Base-by-base conservation (phyloP, 2,329 filamentous ascomycete species). In the Venturia effusa region DNA sequence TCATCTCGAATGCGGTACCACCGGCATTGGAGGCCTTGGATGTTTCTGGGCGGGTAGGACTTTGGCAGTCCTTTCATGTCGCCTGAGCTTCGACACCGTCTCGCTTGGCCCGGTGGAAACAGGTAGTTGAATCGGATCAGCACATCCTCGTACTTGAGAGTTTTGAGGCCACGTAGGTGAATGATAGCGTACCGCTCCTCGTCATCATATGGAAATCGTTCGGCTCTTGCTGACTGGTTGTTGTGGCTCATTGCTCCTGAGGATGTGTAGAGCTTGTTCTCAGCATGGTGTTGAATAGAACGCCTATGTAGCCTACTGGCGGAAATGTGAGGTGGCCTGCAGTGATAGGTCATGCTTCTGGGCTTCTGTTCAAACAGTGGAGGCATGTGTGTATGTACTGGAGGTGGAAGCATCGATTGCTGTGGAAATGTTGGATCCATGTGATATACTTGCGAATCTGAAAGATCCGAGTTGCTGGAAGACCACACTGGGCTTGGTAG, bases 131-230 rank as follows among this genome's bases (percentile, higher is more conserved):
- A 64, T 15, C 45, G 63, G 11, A 22, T 34, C 10, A 62, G n/a
- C 17, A 64, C 63, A 30, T 64, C 63, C 13, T 34, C n/a, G 15
- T 59, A 64, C 27, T 45, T 39, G 27, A 61, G 57, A 4, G 45
- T 62, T 19, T 40, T 51, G 13, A 40, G 40, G 5, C 51, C 34
- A 24, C 63, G 57, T 11, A 62, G 41, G 48, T 64, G 62, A 30
- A 62, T 57, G 30, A 64, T 61, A 32, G 63, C 63, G 40, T 27
- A 61, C 15, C 43, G 63, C 40, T 62, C 63, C 34, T 64, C 63
- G 27, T 43, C 19, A 19, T 64, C 63, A 24, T 64, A 64, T 19
- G 59, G 40, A 39, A 48, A 59, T 15, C 63, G 63, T 27, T 64
- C 63, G 10, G 11, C 22, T 37, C 62, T 34, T 34, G 30, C 34